Conservation (phyloP, 169 alveolate genomes). For the Plasmodium berghei region DNA sequence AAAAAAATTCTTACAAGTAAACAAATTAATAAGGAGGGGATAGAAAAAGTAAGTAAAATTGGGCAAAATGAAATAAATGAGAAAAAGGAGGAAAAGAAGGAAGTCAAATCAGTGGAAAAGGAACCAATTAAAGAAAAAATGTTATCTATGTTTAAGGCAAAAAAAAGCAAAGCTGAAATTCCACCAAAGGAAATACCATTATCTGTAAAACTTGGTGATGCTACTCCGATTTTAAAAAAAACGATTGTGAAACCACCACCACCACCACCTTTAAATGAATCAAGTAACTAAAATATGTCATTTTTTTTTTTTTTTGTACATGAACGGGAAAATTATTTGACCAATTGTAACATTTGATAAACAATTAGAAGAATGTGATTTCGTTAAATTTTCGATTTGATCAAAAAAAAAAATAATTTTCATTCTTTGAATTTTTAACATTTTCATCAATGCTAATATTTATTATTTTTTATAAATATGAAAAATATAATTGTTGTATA, state of each 20-base stretch:
- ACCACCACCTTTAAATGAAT: not conserved
- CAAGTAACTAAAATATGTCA: not conserved
- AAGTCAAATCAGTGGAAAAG: slow-evolving; percentile 27
- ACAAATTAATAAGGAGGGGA: not conserved
- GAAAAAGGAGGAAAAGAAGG: slow-evolving; percentile 35
- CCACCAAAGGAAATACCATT: slow-evolving; percentile 3
- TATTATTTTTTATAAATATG: too few species aligned
- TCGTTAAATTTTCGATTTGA: too few species aligned
- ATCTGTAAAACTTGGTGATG: not conserved
- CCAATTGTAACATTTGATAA: too few species aligned
- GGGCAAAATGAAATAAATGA: not conserved
- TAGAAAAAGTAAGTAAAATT: slow-evolving; percentile 1
- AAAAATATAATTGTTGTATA: too few species aligned
- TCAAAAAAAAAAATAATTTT: too few species aligned
- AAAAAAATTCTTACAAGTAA: slow-evolving; percentile 2
- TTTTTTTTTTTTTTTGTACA: too few species aligned
- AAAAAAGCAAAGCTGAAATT: slow-evolving; percentile 13
- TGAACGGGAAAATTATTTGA: too few species aligned
- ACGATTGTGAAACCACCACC: not conserved
- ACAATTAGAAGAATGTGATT: too few species aligned
- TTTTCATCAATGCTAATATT: not conserved
- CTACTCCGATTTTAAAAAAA: not conserved
- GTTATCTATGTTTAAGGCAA: slow-evolving; percentile 48
- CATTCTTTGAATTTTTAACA: not conserved
- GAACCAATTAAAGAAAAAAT: slow-evolving; percentile 77